phyloP scores from a whole-genome alignment of 164 flowering plant genomes.

The Dillenia suffruticosa region DNA sequence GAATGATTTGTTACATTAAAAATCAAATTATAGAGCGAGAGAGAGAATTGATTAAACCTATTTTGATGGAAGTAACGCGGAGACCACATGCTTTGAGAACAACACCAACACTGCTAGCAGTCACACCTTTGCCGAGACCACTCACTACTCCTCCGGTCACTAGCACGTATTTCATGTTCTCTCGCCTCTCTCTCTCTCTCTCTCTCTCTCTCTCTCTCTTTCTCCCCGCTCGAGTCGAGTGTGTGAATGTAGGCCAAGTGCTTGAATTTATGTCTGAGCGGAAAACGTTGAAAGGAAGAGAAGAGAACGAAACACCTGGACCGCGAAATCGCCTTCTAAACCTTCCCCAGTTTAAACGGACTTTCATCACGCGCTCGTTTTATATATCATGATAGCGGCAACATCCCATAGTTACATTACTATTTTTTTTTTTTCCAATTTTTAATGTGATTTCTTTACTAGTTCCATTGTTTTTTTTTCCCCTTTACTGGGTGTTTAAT shows the following conservation, averaged over 20 bases:
- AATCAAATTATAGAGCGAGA: no score
- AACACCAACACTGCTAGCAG: slow-evolving; percentile 94
- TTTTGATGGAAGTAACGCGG: slow-evolving; percentile 94
- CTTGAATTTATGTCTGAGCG: slow-evolving; percentile 34
- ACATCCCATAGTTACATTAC: no score
- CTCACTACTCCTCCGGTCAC: slow-evolving; percentile 98
- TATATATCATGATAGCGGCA: no score
- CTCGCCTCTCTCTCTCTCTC: slow-evolving; percentile 9
- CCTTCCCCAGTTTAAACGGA: no score
- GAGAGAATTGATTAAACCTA: slow-evolving; percentile 38
- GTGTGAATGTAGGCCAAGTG: slow-evolving; percentile 21
- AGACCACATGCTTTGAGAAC: slow-evolving; percentile 93
- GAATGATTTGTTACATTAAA: no score
- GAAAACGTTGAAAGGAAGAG: slow-evolving; percentile 6
- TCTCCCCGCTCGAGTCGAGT: slow-evolving; percentile 1
- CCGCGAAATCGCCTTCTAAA: no score
- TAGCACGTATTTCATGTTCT: slow-evolving; percentile 82
- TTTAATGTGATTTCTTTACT: no score
- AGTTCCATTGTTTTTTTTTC: no score
- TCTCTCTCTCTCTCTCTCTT: slow-evolving; percentile 1
- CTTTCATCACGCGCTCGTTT: no score
- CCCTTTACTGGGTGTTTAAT: no score
- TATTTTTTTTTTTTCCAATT: no score
- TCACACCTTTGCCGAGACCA: slow-evolving; percentile 96
- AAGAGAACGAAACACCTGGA: not conserved